Conservation (phyloP, 192 early-diverging fungal species). For the Linnemannia exigua region DNA sequence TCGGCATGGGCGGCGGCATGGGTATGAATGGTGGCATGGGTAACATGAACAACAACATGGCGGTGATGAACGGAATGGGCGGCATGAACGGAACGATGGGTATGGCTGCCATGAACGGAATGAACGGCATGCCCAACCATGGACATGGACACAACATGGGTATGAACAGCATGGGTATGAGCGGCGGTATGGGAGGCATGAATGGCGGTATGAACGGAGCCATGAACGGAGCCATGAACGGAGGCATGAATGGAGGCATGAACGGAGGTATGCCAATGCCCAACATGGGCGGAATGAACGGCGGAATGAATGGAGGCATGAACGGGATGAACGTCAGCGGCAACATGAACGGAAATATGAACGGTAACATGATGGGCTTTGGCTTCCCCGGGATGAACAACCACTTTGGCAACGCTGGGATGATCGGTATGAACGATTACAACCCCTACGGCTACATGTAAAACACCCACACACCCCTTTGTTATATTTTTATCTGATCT, state of each 20-base stretch:
- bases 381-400: constrained; percentile 57
- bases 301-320: constrained; percentile 28
- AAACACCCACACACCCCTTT: constrained; percentile 8
- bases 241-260: constrained; percentile 26
- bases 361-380: constrained; percentile 56
- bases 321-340: constrained; percentile 17
- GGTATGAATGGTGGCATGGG: constrained; percentile 34
- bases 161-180: constrained; percentile 31
- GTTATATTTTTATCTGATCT: constrained; percentile 10
- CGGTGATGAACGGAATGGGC: constrained; percentile 40
- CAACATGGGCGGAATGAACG: constrained; percentile 5
- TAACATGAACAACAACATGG: constrained; percentile 50
- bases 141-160: neutral
- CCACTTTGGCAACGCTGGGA: constrained; percentile 60
- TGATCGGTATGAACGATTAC: constrained; percentile 67
- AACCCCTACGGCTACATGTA: constrained; percentile 61
- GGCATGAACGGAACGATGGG: constrained; percentile 29
- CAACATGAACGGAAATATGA: constrained; percentile 36
- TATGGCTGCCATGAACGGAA: constrained; percentile 31
- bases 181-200: constrained; percentile 19
- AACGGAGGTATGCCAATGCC: constrained; percentile 21
- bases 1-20: constrained; percentile 40
- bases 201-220: constrained; percentile 30
- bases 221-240: constrained; percentile 22
- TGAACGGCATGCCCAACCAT: constrained; percentile 38